Base-by-base conservation (phyloP, 139 green algal genomes). In the Deuterostichococcus epilithicus region DNA sequence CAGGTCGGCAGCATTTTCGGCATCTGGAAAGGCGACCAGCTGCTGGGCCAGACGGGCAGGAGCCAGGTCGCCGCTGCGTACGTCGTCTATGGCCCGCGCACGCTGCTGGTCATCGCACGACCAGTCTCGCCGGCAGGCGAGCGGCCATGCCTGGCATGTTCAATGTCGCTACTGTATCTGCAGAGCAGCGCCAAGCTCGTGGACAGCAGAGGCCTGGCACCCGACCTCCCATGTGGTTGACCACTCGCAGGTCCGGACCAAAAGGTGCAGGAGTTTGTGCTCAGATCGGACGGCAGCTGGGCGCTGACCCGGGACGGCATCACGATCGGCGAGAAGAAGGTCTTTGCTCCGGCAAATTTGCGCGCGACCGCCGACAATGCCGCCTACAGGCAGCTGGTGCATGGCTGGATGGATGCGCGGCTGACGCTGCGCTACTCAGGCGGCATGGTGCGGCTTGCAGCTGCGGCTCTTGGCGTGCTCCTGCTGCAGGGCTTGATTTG, bases 301-400 rank as follows among this genome's bases (percentile, higher is more conserved):
- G 38, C 63, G 39, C 69, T 81, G 23, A 32, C 28, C 20, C 37
- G 78, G 66, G 34, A 76, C 26, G 39, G 72, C 30, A 78, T 91
- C 22, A 78, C 26, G 6, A 81, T 91, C 34, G 36, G 58, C 0
- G 52, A 78, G 22, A 70, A 75, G 52, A 78, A 85, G 28, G 78
- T 86, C 33, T 88, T 94, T 81, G 92, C 92, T 2, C 89, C 92
- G 0, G 92, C 90, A 20, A 97, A 97, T 85, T 79, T 97, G 44
- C 76, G 90, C 22, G 83, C 87, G 25, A 76, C 87, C 3, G 75
- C 79, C 2, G 82, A 75, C 68, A 93, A 93, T 72, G 30, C 66
- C 15, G 77, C 80, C 2, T 95, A 95, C 63, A 44, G 70, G 42
- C 34, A 85, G n/a, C 85, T 95, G 36, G 76, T 96, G 66, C 38